These are phyloP conservation scores for Penicillium soppii DNA, from an alignment of 495 filamentous ascomycete genomes.

Conservation along the genomic window DNA sequence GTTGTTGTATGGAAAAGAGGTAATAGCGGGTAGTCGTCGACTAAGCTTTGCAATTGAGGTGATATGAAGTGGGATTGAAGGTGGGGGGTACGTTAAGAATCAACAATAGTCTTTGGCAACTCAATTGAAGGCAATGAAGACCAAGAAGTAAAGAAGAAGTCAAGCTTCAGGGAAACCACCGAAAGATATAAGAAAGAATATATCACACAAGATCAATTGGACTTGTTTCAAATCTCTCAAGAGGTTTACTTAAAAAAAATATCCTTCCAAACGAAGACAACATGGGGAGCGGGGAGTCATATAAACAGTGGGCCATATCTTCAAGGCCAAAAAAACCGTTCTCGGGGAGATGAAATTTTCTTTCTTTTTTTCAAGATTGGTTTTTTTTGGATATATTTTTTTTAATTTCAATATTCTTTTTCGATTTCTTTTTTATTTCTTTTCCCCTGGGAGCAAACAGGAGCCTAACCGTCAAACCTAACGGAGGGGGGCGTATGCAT, in stretches of 20 bases:
- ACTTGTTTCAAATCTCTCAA: slow-evolving; percentile 15
- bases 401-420: background rate
- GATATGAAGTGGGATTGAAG: slow-evolving; percentile 10
- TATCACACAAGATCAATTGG: slow-evolving; percentile 20
- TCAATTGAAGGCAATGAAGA: slow-evolving; percentile 6
- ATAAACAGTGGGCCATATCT: slow-evolving; percentile 44
- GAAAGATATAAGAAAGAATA: slow-evolving; percentile 15
- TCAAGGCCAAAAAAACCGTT: slow-evolving; percentile 27
- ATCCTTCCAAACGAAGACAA: slow-evolving; percentile 22
- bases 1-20: slow-evolving; percentile 12
- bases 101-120: slow-evolving; percentile 2
- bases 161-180: slow-evolving; percentile 5
- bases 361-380: slow-evolving; percentile 5
- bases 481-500: slow-evolving; percentile 42
- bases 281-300: slow-evolving; percentile 44
- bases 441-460: slow-evolving; percentile 32
- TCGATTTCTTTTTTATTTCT: slow-evolving; percentile 6
- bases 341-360: slow-evolving; percentile 13
- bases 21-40: background rate
- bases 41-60: slow-evolving; percentile 5
- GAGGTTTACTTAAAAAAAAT: slow-evolving; percentile 25
- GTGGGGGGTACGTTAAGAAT: slow-evolving; percentile 8
- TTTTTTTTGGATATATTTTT: background rate
- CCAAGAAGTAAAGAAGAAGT: slow-evolving; percentile 7
- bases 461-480: slow-evolving; percentile 43